A percentile compares a stretch with the other conserved stretches of the same genome.
Conservation (phyloP, 139 green algal genomes). For the Chlorella sp. region DNA sequence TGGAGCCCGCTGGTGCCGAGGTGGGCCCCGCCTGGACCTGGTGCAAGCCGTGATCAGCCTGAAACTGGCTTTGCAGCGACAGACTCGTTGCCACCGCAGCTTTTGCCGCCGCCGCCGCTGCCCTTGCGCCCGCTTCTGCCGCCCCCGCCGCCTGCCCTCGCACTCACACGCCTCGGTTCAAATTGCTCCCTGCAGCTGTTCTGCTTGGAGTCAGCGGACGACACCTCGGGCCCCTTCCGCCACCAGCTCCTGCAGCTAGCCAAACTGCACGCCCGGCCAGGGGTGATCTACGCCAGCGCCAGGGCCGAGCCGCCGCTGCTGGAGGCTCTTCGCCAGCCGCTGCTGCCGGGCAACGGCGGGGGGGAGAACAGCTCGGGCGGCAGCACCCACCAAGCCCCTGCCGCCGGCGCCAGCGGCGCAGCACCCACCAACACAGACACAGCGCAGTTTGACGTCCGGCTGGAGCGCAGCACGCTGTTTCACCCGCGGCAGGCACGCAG, state of each 20-base stretch:
- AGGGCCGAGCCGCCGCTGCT: constrained; percentile 58
- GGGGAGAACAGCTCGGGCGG: not conserved
- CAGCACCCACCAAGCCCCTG: not conserved
- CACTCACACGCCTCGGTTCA: not conserved
- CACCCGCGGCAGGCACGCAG: constrained; percentile 5
- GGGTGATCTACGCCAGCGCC: constrained; percentile 60
- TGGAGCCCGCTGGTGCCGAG: not conserved
- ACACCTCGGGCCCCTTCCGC: constrained; percentile 33
- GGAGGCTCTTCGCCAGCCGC: constrained; percentile 27
- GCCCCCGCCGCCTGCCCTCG: no score
- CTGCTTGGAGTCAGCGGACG: constrained; percentile 46
- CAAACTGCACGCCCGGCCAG: constrained; percentile 65
- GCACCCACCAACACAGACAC: not conserved
- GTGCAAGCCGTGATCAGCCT: not conserved
- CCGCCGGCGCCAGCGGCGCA: not conserved
- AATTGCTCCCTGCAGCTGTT: constrained; percentile 29
- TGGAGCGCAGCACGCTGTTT: constrained; percentile 49
- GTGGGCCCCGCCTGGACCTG: not conserved
- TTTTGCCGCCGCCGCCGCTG: not conserved
- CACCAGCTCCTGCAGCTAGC: constrained; percentile 68
- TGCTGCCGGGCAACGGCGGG: not conserved
- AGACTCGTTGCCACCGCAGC: no score
- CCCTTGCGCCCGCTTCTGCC: not conserved
- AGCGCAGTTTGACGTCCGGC: constrained; percentile 28
- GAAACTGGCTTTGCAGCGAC: no score